Base-by-base conservation (phyloP, 2,329 filamentous ascomycete genomes). In the Trichoderma pleuroti region DNA sequence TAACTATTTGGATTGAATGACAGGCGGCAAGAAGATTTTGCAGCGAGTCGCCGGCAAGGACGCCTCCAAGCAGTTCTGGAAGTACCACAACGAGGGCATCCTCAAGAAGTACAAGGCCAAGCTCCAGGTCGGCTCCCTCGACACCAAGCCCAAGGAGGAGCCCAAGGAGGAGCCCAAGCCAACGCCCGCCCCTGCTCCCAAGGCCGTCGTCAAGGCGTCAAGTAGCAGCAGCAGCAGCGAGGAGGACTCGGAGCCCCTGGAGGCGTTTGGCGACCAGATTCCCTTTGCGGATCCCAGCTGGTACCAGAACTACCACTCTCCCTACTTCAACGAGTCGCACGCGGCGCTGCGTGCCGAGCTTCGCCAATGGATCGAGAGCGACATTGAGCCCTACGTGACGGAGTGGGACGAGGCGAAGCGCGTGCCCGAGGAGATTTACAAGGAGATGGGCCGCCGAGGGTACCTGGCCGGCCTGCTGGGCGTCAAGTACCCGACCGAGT, bases 361-460 rank as follows among this genome's bases (percentile, higher is more conserved):
- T 72, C 92, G 96, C 78, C 88, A 94, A 84, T 99, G 94, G 94
- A 89, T 99, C 70, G 93, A 97, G 72, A 88, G 86, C 70, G 93
- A 93, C 76, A 91, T 98, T 80, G 94, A 97, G 85, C 95, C 96
- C 26, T 87, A 95, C 76, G 93, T 98, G 70, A 92, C 90, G 52
- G 96, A 99, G 81, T 99, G 96, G 96, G 96, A 99, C 76, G 96
- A 98, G 86, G 93, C 91, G 76, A 97, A 94, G 85, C 88, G 91
- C 79, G 94, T 98, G 2, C 95, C 96, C 0, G 89, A 92, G 59
- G 87, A 89, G 75, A 93, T 99, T 78, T 99, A 97, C 88, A 95
- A 97, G 84, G 90, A 96, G 80, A 96, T 98, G 91, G 96, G 96
- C 71, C 91, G 93, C 74, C 90, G 93, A 59, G 96, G 96, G 52